Percentiles rank a stretch among this genome's conserved stretches.
These are phyloP conservation scores for Plasmodium relictum DNA, from an alignment of 169 alveolate genomes.

Conservation along the genomic window DNA sequence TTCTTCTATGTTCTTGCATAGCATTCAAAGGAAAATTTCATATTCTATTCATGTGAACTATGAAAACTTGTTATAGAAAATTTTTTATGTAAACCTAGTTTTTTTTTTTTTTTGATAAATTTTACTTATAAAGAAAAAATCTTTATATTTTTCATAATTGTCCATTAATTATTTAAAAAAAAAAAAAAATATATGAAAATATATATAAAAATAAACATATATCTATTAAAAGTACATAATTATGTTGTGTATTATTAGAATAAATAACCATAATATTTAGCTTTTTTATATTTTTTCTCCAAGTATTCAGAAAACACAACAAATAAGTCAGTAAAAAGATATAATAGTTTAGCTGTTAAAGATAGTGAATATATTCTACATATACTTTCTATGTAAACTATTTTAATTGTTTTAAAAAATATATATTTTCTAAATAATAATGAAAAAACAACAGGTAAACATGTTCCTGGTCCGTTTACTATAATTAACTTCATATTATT, in stretches of 20 bases:
- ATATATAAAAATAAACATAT: too few species aligned
- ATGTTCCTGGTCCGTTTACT: conserved; percentile 74
- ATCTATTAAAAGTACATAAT: too few species aligned
- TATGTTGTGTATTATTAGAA: conserved; percentile 8
- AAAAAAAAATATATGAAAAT: too few species aligned
- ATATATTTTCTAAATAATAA: conserved; percentile 56
- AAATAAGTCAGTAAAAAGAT: conserved; percentile 56
- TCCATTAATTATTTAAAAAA: too few species aligned
- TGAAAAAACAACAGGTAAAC: conserved; percentile 69
- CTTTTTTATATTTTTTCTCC: conserved; percentile 56
- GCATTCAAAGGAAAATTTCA: too few species aligned
- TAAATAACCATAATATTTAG: conserved; percentile 62
- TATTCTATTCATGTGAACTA: too few species aligned
- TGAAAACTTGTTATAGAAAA: too few species aligned
- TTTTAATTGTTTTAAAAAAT: conserved; percentile 59
- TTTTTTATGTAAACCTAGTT: too few species aligned
- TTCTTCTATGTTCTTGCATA: too few species aligned
- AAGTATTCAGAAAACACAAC: conserved; percentile 72
- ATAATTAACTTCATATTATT: conserved; percentile 45
- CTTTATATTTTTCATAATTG: too few species aligned
- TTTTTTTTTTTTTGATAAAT: too few species aligned
- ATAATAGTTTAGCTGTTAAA: conserved; percentile 48
- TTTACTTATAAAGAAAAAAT: too few species aligned
- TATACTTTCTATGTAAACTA: conserved; percentile 62
- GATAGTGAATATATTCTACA: conserved; percentile 70